These are phyloP conservation scores for Penicillium antarcticum DNA, from an alignment of 495 filamentous ascomycete genomes.

Conservation along the genomic window DNA sequence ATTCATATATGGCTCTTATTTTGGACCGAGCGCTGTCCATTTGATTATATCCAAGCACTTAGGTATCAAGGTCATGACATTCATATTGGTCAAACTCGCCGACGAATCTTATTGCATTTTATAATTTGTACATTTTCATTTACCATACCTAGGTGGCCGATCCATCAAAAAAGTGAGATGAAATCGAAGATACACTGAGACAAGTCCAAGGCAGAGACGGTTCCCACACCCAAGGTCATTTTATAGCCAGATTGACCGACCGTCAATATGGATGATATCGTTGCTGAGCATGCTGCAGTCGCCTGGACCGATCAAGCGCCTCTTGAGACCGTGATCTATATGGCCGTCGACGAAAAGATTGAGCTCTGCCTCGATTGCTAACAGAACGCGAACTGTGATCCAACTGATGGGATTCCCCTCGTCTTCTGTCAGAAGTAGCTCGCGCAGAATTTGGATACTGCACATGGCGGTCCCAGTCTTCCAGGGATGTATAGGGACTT, in stretches of 20 bases:
- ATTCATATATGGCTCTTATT: not conserved
- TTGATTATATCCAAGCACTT: not conserved
- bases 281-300: conserved; percentile 30
- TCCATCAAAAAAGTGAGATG: no score
- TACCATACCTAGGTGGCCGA: no score
- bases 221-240: no score
- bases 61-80: not conserved
- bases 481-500: conserved; percentile 66
- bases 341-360: not conserved
- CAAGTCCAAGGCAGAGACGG: no score
- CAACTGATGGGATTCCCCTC: not conserved
- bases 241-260: no score
- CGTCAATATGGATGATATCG: conserved; percentile 40
- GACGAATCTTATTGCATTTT: no score
- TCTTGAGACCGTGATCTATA: conserved; percentile 17
- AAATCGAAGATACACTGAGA: no score
- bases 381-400: conserved; percentile 17
- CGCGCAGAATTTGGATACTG: conserved; percentile 54
- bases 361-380: conserved; percentile 5
- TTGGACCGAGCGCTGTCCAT: not conserved
- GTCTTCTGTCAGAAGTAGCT: not conserved
- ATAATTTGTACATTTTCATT: no score
- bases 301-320: conserved; percentile 19
- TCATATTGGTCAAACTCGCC: no score
- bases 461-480: conserved; percentile 78